phyloP scores from a whole-genome alignment of 495 filamentous ascomycete genomes.

The Terfezia boudieri region DNA sequence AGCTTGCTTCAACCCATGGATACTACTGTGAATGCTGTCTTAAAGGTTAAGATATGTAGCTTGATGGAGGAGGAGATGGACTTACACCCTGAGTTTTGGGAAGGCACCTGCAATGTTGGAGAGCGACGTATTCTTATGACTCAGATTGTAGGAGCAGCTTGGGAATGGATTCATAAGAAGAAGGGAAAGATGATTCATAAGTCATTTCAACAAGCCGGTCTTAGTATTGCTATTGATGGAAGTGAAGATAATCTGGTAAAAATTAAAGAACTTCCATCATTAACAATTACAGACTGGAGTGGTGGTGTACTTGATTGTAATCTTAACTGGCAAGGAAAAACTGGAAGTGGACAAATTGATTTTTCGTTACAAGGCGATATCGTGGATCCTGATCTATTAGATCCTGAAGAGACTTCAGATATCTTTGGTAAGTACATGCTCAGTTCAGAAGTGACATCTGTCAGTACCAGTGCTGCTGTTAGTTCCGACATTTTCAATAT shows the following conservation, averaged over 20 bases:
- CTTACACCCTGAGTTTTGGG: neutral
- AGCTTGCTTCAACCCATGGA: neutral
- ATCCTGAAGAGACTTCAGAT: no score
- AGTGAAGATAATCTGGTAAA: neutral
- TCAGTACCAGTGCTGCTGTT: no score
- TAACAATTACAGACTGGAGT: neutral
- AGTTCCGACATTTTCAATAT: no score
- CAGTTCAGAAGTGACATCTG: no score
- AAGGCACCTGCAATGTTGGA: neutral
- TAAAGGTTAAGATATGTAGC: neutral
- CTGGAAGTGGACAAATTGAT: neutral
- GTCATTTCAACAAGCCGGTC: neutral
- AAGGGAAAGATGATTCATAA: neutral
- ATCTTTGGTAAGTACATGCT: no score
- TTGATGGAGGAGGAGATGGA: neutral
- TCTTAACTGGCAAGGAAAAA: slow-evolving; percentile 1
- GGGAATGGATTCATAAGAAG: neutral
- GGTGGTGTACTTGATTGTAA: slow-evolving; percentile 1
- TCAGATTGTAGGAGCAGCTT: neutral
- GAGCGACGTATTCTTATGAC: neutral
- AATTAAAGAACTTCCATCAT: neutral
- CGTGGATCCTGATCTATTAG: neutral
- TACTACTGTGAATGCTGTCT: neutral
- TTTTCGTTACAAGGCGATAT: neutral
- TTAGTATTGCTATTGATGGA: neutral